A percentile compares a stretch with the other conserved stretches of the same genome.
phyloP scores from a whole-genome alignment of 306 rosid genomes.

The Arachis stenosperma region DNA sequence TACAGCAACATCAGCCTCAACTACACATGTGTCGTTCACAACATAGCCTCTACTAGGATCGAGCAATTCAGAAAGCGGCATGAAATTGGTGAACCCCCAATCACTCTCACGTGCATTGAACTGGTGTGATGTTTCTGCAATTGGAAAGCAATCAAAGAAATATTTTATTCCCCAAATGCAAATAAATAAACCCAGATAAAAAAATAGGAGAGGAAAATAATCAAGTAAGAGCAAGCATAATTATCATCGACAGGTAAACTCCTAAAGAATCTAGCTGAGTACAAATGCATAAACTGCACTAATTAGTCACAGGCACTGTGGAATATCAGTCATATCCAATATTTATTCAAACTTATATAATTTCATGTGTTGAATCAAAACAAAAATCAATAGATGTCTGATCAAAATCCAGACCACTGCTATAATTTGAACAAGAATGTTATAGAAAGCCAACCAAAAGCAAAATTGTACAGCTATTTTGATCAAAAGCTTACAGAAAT shows the following conservation, averaged over 20 bases:
- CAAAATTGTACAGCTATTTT: not conserved
- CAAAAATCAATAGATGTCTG: constrained; percentile 1
- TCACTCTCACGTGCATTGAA: constrained; percentile 90
- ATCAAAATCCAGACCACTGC: constrained; percentile 11
- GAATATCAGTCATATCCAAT: not conserved
- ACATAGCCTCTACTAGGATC: constrained; percentile 81
- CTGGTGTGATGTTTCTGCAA: constrained; percentile 85
- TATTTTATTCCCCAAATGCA: not conserved
- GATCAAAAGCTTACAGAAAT: constrained; percentile 17
- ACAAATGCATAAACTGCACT: not conserved
- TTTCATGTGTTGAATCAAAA: not conserved
- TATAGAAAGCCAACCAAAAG: constrained; percentile 5
- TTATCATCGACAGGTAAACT: not conserved
- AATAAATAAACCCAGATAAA: not conserved
- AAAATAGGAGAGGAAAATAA: not conserved
- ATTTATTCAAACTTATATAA: not conserved
- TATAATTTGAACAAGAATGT: not conserved
- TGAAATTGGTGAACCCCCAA: constrained; percentile 90
- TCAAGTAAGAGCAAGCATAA: not conserved
- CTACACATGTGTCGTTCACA: constrained; percentile 67
- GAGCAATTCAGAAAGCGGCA: constrained; percentile 85
- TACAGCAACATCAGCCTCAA: constrained; percentile 90
- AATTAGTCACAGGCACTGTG: not conserved
- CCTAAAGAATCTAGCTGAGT: not conserved
- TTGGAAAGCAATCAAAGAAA: constrained; percentile 36